A percentile compares a stretch with the other conserved stretches of the same genome.
Conservation (phyloP, 495 filamentous ascomycete species). For the Glarea lozoyensis region DNA sequence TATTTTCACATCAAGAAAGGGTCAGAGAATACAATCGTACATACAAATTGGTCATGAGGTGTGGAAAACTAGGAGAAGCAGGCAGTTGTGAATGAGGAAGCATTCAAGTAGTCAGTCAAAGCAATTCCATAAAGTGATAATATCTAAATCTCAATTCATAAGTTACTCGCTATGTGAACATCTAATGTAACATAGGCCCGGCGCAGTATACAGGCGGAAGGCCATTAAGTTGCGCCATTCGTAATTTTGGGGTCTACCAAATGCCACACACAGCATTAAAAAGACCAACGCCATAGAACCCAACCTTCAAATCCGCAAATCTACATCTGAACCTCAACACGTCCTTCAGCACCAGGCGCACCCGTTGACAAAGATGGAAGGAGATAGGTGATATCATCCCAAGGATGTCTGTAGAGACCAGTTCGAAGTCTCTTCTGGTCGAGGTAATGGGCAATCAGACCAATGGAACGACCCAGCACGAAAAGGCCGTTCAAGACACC, state of each 20-base stretch:
- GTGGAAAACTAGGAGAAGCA: too few relatives aligned
- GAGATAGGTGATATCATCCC: slow-evolving; percentile 96
- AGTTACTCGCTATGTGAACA: slow-evolving; percentile 1
- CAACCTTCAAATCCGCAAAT: slow-evolving; percentile 4
- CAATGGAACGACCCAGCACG: slow-evolving; percentile 90
- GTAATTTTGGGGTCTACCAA: slow-evolving; percentile 14
- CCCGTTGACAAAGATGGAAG: slow-evolving; percentile 69
- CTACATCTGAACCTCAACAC: slow-evolving; percentile 75
- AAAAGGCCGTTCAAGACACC: slow-evolving; percentile 99
- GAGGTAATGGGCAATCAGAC: slow-evolving; percentile 98
- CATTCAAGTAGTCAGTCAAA: too few relatives aligned
- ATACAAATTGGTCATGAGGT: too few relatives aligned
- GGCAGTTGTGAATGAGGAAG: too few relatives aligned
- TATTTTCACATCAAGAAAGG: too few relatives aligned
- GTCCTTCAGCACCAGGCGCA: slow-evolving; percentile 70
- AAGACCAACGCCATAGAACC: slow-evolving; percentile 7
- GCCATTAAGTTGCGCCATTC: slow-evolving; percentile 12
- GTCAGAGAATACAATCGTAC: too few relatives aligned
- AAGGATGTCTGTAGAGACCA: slow-evolving; percentile 96
- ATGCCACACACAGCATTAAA: slow-evolving; percentile 9
- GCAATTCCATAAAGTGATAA: too few relatives aligned
- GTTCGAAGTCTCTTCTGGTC: slow-evolving; percentile 98
- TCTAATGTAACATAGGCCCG: not conserved
- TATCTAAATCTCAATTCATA: too few relatives aligned
- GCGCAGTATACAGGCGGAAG: not conserved